These are phyloP conservation scores for Aspergillus ostianus DNA, from an alignment of 495 filamentous ascomycete species.

Conservation along the genomic window DNA sequence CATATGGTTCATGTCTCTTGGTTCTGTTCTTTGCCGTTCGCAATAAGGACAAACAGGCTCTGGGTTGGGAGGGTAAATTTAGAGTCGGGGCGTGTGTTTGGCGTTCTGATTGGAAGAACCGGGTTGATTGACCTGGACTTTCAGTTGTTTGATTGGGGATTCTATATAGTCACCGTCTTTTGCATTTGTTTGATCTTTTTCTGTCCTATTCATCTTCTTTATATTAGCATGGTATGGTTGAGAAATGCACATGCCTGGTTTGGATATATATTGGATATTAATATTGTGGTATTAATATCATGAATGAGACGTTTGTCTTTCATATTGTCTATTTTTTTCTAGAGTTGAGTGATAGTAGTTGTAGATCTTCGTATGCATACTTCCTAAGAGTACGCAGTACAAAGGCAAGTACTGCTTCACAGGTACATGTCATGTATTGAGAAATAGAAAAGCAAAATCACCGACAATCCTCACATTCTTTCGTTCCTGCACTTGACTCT, in stretches of 20 bases:
- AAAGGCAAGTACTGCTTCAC: no score
- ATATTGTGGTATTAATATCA: slow-evolving; percentile 9
- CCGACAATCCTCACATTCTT: slow-evolving; percentile 48
- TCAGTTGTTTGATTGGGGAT: background rate
- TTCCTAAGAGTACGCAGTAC: no score
- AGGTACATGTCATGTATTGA: no score
- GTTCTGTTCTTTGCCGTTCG: slow-evolving; percentile 5
- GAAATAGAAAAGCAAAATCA: no score
- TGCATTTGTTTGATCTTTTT: background rate
- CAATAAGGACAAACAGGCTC: slow-evolving; percentile 11
- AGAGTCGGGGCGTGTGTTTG: slow-evolving; percentile 18
- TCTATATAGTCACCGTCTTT: background rate
- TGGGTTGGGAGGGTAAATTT: slow-evolving; percentile 12
- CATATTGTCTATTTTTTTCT: slow-evolving; percentile 13
- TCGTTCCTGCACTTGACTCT: slow-evolving; percentile 8
- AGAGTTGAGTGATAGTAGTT: background rate
- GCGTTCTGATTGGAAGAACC: slow-evolving; percentile 13
- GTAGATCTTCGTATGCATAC: background rate
- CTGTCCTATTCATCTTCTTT: background rate
- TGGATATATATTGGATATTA: slow-evolving; percentile 9
- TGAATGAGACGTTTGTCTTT: background rate
- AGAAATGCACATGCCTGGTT: slow-evolving; percentile 9
- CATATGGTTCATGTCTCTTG: background rate
- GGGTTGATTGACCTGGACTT: slow-evolving; percentile 8
- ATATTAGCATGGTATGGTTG: slow-evolving; percentile 5